Conservation (phyloP, 495 filamentous ascomycete genomes). For the Xanthoparmelia taractica region DNA sequence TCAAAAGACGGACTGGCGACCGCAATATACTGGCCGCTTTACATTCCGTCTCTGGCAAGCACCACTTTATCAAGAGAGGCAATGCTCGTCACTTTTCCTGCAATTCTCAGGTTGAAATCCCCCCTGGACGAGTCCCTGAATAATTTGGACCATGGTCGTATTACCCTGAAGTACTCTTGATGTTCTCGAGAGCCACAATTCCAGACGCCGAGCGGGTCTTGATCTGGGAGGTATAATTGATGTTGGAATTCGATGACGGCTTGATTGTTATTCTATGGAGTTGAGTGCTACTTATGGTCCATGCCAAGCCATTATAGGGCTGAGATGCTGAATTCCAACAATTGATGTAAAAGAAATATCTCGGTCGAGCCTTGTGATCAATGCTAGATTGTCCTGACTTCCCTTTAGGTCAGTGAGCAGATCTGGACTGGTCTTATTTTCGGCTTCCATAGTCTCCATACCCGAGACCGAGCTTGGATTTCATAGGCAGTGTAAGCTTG, state of each 20-base stretch:
- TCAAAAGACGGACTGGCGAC: not conserved
- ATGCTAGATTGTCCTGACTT: constrained; percentile 30
- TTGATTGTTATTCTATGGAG: not conserved
- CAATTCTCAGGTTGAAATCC: constrained; percentile 25
- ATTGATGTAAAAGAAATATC: constrained; percentile 11
- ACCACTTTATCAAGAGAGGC: not conserved
- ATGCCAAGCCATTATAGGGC: too few relatives aligned
- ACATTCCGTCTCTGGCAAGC: not conserved
- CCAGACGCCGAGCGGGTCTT: constrained; percentile 26
- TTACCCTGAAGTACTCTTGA: constrained; percentile 12
- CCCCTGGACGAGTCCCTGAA: constrained; percentile 23
- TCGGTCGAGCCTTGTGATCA: constrained; percentile 27
- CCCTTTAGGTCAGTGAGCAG: constrained; percentile 40
- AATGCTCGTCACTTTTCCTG: not conserved
- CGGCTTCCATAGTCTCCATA: constrained; percentile 32
- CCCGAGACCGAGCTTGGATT: constrained; percentile 33
- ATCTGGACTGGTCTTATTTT: constrained; percentile 28
- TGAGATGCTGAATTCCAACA: too few relatives aligned
- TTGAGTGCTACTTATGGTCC: too few relatives aligned
- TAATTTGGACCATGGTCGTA: constrained; percentile 23
- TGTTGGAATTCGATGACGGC: constrained; percentile 20
- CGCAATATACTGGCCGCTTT: not conserved
- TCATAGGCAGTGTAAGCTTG: not conserved
- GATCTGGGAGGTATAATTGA: constrained; percentile 27
- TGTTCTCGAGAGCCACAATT: constrained; percentile 11